A percentile compares a stretch with the other conserved stretches of the same genome.
These are phyloP conservation scores for Ustilago tritici DNA, from an alignment of 1,284 basidiomycete genomes.

Conservation along the genomic window DNA sequence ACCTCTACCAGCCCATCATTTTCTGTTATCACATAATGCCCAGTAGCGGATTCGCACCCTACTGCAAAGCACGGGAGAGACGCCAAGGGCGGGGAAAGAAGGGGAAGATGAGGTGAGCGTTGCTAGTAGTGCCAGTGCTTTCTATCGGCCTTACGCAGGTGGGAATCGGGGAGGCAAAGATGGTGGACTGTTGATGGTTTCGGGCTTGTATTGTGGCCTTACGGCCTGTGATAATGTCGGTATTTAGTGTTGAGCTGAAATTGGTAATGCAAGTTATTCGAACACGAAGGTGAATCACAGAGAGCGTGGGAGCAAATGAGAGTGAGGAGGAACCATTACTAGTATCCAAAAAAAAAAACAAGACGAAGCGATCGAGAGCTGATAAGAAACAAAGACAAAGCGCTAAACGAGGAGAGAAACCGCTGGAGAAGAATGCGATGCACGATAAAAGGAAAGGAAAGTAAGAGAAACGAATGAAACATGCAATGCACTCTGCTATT, in stretches of 20 bases:
- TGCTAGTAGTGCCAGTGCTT: slow-evolving; percentile 14
- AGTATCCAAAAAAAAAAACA: neutral
- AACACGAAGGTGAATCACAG: neutral
- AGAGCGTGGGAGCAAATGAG: neutral
- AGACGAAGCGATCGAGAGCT: neutral
- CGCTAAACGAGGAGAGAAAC: neutral
- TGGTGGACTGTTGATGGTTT: slow-evolving; percentile 33
- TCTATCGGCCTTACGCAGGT: slow-evolving; percentile 3
- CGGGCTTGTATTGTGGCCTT: slow-evolving; percentile 24
- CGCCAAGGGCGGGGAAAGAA: neutral
- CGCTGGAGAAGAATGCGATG: neutral
- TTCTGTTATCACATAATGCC: slow-evolving; percentile 15
- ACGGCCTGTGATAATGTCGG: slow-evolving; percentile 25
- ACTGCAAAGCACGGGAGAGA: slow-evolving; percentile 14
- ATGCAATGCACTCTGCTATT: neutral
- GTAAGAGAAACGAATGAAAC: neutral
- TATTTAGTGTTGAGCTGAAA: neutral
- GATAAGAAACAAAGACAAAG: slow-evolving; percentile 1
- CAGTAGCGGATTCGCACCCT: slow-evolving; percentile 15
- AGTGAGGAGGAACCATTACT: slow-evolving; percentile 23
- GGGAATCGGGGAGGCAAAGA: neutral
- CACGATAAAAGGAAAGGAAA: slow-evolving; percentile 4
- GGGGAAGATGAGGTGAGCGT: neutral
- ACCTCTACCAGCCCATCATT: slow-evolving; percentile 19
- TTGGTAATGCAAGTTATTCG: neutral